A percentile compares a stretch with the other conserved stretches of the same genome.
These are phyloP conservation scores for Puya raimondii DNA, from an alignment of 176 grass and related monocot genomes.

Conservation along the genomic window DNA sequence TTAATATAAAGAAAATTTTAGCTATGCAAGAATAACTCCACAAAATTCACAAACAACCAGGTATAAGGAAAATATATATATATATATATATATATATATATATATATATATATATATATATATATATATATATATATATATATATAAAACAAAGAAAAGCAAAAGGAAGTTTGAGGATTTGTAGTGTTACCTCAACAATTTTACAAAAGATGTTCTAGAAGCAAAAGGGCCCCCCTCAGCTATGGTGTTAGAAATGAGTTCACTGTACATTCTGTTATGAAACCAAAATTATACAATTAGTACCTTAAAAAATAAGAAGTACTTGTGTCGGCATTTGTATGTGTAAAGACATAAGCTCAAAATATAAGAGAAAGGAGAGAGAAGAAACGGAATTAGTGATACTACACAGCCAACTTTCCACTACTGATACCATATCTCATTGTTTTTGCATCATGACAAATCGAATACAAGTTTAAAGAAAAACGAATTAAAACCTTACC, in stretches of 20 bases:
- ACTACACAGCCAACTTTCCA: too few relatives aligned
- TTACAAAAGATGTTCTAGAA: slow-evolving; percentile 95
- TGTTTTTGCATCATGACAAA: slow-evolving; percentile 6
- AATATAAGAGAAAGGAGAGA: too few relatives aligned
- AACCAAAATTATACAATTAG: neutral
- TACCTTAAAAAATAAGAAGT: neutral
- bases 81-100: neutral
- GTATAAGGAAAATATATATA: slow-evolving; percentile 7
- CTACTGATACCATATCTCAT: neutral
- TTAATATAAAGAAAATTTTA: slow-evolving; percentile 2
- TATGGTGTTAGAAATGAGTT: slow-evolving; percentile 93
- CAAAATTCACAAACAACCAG: neutral
- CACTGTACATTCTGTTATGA: slow-evolving; percentile 92
- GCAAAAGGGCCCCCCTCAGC: slow-evolving; percentile 95
- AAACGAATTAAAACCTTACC: slow-evolving; percentile 26
- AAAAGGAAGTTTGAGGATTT: neutral
- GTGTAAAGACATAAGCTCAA: too few relatives aligned
- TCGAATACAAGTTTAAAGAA: neutral
- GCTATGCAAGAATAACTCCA: neutral
- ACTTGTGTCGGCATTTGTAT: neutral
- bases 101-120: too few relatives aligned
- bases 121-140: neutral
- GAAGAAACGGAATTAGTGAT: too few relatives aligned
- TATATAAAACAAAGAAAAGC: neutral
- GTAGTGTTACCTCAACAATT: slow-evolving; percentile 63